phyloP scores from a whole-genome alignment of 2,329 filamentous ascomycete genomes.

The Colletotrichum sp. region DNA sequence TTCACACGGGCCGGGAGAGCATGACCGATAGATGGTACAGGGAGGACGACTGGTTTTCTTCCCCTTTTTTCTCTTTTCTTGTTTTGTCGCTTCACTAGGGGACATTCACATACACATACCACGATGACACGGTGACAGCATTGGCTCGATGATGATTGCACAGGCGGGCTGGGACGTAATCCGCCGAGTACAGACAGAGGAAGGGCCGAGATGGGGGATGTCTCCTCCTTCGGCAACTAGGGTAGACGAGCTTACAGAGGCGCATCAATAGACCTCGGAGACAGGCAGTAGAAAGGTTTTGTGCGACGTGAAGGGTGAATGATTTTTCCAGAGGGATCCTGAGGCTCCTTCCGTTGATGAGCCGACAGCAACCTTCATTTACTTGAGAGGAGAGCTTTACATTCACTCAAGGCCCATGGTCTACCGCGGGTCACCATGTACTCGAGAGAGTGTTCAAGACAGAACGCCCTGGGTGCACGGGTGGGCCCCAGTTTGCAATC shows the following conservation, averaged over 20 bases:
- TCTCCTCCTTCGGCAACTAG: neutral
- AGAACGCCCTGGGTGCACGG: too few species aligned
- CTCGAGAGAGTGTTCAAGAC: too few species aligned
- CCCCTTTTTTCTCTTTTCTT: neutral
- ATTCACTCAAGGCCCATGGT: too few species aligned
- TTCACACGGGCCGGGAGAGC: neutral
- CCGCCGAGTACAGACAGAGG: neutral
- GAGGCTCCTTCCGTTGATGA: neutral
- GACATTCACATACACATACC: neutral
- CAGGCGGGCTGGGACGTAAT: neutral
- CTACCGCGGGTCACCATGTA: too few species aligned
- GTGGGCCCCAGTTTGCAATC: too few species aligned
- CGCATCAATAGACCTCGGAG: conserved; percentile 10
- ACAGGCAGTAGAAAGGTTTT: neutral
- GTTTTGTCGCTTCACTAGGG: neutral
- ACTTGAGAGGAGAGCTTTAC: too few species aligned
- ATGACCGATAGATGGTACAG: conserved; percentile 1
- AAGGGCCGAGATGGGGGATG: neutral
- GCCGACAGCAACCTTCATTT: too few species aligned
- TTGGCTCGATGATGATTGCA: neutral
- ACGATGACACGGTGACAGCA: neutral
- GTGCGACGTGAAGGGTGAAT: neutral
- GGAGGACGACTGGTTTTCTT: neutral
- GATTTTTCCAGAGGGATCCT: fast-evolving
- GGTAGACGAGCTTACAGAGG: neutral